Evolutionary conservation across 192 early-diverging fungal genomes (phyloP), one percentile per base, ranked within the genome.

Genomic region (Mortierella alpina): DNA sequence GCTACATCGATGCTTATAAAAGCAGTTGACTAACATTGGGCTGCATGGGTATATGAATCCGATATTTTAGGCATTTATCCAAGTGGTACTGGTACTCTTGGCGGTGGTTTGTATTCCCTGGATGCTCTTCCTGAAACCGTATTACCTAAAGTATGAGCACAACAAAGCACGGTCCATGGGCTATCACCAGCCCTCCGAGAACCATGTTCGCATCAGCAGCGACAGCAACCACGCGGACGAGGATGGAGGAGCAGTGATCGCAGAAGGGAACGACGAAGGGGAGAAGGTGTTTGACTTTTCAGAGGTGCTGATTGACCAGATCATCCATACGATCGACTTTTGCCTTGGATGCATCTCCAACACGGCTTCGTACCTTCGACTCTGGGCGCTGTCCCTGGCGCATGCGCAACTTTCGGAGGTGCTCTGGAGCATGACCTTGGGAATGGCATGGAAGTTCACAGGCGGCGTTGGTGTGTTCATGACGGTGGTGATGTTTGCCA

Each of bases 311-410:
- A 97, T 99, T 75, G 94, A 99, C 86, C 96, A 98, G 84, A 87
- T 91, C 20, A 99, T 99, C 75, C 98, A 99, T 82, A 99, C 97
- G 8, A 99, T 99, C 75, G 98, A 99, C 84, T 99, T 96, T 83
- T 96, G 95, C 76, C 90, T 99, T 59, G 90, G 91, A 59, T 94
- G 94, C 44, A 97, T 99, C 64, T 99, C 98, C 55, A 97, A 99
- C 86, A 99, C 98, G 15, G 98, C 98, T 5, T 97, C 96, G 22
- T 99, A 99, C 72, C 93, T 99, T 63, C 96, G 98, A 72, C 89
- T 99, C 60, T 99, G 98, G 98, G 98, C 98, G 63, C 84, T 99
- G 59, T 98, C 96, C 18, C 87, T 99, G 51, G 98, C 98, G 0
- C 98, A 99, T 71, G 96, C 96, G 42, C 98, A 99, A 86, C 85